These are phyloP conservation scores for Fusarium sp. DNA, from an alignment of 2,329 filamentous ascomycete genomes.

Conservation along the genomic window DNA sequence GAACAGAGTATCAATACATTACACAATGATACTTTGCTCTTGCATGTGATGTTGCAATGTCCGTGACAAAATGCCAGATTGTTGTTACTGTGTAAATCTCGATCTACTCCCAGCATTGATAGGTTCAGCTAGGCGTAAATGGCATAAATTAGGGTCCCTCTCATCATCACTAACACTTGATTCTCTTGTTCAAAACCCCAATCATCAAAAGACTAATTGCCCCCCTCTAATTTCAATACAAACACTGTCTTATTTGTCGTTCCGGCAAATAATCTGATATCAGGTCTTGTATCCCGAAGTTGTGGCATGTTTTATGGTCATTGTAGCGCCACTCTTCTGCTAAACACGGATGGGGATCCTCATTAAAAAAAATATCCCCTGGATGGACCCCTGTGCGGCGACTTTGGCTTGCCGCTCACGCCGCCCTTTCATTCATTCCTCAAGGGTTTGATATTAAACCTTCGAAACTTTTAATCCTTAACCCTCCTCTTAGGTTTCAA, in stretches of 20 bases:
- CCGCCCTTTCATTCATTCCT: conserved; percentile 34
- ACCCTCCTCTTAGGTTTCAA: conserved; percentile 23
- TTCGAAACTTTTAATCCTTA: background rate
- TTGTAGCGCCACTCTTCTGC: conserved; percentile 46
- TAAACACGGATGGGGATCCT: conserved; percentile 48
- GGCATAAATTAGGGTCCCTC: background rate
- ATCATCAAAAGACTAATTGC: conserved; percentile 2
- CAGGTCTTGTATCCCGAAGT: conserved; percentile 20
- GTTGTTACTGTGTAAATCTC: conserved; percentile 4
- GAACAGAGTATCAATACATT: background rate
- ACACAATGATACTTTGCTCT: background rate
- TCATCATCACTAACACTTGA: background rate
- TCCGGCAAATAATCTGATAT: conserved; percentile 29
- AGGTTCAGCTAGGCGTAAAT: background rate
- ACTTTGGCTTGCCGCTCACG: conserved; percentile 25
- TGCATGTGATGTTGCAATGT: conserved; percentile 2
- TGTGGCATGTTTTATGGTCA: conserved; percentile 47
- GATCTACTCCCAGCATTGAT: conserved; percentile 1
- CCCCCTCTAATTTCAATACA: conserved; percentile 33
- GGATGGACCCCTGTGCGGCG: conserved; percentile 44
- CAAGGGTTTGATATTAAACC: conserved; percentile 31
- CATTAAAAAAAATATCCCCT: conserved; percentile 47
- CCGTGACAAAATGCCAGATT: background rate
- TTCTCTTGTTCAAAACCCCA: background rate
- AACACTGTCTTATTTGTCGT: conserved; percentile 16